phyloP scores from a whole-genome alignment of 108 stramenopile species.

The Mediolabrus comicus region DNA sequence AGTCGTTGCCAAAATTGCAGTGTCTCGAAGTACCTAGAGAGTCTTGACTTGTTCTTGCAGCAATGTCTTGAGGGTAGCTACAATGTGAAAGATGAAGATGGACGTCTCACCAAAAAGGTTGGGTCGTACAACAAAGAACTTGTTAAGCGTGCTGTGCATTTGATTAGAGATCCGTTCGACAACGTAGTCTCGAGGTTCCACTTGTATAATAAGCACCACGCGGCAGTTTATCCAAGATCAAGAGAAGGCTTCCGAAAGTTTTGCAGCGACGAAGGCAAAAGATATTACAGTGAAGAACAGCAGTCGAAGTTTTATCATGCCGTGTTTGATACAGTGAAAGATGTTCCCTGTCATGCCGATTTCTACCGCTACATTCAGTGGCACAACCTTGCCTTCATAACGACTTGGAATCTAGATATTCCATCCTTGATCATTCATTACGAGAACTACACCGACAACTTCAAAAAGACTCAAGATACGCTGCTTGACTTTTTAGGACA shows the following conservation, averaged over 20 bases:
- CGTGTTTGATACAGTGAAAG: conserved; percentile 30
- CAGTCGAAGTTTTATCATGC: conserved; percentile 30
- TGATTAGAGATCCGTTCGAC: conserved; percentile 65
- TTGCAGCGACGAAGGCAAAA: conserved; percentile 25
- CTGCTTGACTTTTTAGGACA: conserved; percentile 69
- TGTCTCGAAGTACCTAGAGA: conserved; percentile 50
- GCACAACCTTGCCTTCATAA: conserved; percentile 74
- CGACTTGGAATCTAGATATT: conserved; percentile 46
- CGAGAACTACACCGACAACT: conserved; percentile 69
- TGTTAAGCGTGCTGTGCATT: conserved; percentile 52
- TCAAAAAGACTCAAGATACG: conserved; percentile 39
- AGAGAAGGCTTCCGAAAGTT: conserved; percentile 51
- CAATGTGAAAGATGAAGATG: conserved; percentile 5
- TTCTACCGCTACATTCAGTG: conserved; percentile 79
- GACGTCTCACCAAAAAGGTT: conserved; percentile 5
- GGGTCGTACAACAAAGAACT: conserved; percentile 32
- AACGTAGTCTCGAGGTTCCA: conserved; percentile 66
- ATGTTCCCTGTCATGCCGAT: conserved; percentile 73
- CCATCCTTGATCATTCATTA: conserved; percentile 70
- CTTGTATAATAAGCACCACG: conserved; percentile 35
- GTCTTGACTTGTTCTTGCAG: conserved; percentile 38
- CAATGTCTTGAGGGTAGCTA: conserved; percentile 34
- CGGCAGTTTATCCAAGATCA: conserved; percentile 31
- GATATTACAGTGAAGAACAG: conserved; percentile 12
- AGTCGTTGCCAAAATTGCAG: conserved; percentile 46